phyloP scores from a whole-genome alignment of 2,329 filamentous ascomycete genomes.

The Biscogniauxia mediterranea region DNA sequence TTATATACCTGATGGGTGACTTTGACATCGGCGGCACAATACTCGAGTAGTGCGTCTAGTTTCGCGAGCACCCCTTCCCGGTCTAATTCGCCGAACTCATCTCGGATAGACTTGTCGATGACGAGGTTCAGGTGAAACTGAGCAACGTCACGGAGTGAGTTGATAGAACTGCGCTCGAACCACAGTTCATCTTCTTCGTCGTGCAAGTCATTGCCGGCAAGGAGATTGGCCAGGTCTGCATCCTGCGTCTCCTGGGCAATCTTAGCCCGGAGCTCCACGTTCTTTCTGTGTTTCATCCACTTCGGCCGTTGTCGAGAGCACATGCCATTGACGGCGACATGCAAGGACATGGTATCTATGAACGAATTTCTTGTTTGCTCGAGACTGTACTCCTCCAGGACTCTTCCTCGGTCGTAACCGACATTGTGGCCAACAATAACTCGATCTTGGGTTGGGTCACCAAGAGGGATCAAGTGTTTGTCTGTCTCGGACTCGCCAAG shows the following conservation, averaged over 20 bases:
- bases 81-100: conserved; percentile 83
- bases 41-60: conserved; percentile 81
- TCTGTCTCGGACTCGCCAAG: conserved; percentile 75
- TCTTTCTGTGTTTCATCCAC: conserved; percentile 97
- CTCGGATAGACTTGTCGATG: conserved; percentile 84
- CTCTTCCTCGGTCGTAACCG: conserved; percentile 86
- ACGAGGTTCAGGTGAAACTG: conserved; percentile 91
- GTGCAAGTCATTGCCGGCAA: conserved; percentile 64
- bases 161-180: conserved; percentile 92
- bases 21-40: conserved; percentile 91
- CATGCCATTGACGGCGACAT: conserved; percentile 98
- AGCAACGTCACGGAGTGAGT: conserved; percentile 91
- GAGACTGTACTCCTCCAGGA: conserved; percentile 85
- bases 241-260: conserved; percentile 70
- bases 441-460: conserved; percentile 68
- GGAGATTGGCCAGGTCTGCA: conserved; percentile 66
- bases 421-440: conserved; percentile 94
- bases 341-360: conserved; percentile 95
- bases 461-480: conserved; percentile 82
- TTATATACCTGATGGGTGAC: conserved; percentile 94
- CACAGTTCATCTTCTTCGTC: conserved; percentile 94
- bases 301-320: conserved; percentile 93
- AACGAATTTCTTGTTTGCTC: conserved; percentile 82
- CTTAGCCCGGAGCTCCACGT: conserved; percentile 76
- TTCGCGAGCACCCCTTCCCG: conserved; percentile 66